Base-by-base conservation (phyloP, 2,329 filamentous ascomycete species). In the Aspergillus sp. region DNA sequence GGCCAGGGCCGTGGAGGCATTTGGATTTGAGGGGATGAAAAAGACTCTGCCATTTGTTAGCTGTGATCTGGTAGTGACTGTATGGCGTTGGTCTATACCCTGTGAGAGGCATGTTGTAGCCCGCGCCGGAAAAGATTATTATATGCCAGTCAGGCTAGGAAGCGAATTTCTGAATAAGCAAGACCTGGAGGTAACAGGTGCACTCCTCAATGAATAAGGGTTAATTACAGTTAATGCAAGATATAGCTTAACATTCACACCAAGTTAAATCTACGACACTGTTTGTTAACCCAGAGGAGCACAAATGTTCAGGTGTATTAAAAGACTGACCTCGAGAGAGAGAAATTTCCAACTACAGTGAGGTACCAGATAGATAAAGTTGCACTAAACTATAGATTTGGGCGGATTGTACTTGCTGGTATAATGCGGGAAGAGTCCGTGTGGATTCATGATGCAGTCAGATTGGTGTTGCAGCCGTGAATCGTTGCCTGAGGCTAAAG, bases 21-120 rank as follows among this genome's bases (percentile, higher is more conserved):
- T 77, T 51, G 75, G 73, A 48, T 72, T 74, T 19, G 74, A 72
- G 33, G 75, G 75, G 41, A 77, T 72, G 62, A 77, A 77, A 63
- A 73, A 77, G 56, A 78, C 69, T n/a, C 75, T 78, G 35, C 27
- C 6, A n/a, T 44, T 58, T 52, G 58, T 62, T 61, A 62, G 56
- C 24, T 40, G 8, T 27, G 35, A 12, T 9, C 7, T 39, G 46
- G 14, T 12, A 24, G 52, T 40, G 50, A 33, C 6, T 39, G 21
- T 4, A 19, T 14, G 31, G 15, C 31, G 12, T 21, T 5, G 43
- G 21, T 46, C 12, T 19, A n/a, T 33, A 76, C 73, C 73, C 74
- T 51, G 72, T 73, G 56, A 72, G 66, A 57, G 72, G 63, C 71
- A 73, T 74, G 48, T 55, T 64, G 31, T 9, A 24, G 19, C 9